A percentile compares a stretch with the other conserved stretches of the same genome.
phyloP scores from a whole-genome alignment of 345 rosid species.

The Lagerstroemia speciosa region DNA sequence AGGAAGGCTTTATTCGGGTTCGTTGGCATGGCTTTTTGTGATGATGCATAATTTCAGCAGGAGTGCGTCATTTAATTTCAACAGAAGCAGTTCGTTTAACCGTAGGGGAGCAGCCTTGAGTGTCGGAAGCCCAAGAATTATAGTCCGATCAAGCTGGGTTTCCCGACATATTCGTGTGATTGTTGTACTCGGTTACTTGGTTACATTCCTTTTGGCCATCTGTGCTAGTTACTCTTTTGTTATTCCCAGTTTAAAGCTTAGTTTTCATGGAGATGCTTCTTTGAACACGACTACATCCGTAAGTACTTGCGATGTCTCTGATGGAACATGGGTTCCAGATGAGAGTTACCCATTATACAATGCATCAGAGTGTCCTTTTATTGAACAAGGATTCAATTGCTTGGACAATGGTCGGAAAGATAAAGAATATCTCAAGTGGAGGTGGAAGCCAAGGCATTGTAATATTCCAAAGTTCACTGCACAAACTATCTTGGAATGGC shows the following conservation, averaged over 20 bases:
- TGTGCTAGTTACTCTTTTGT: slow-evolving; percentile 52
- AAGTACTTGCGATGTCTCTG: slow-evolving; percentile 36
- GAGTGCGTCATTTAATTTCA: slow-evolving; percentile 12
- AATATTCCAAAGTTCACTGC: slow-evolving; percentile 52
- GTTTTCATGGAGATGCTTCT: slow-evolving; percentile 34
- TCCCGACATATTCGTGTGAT: slow-evolving; percentile 33
- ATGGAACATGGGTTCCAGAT: slow-evolving; percentile 62
- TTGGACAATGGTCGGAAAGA: slow-evolving; percentile 64
- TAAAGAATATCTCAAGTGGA: slow-evolving; percentile 56
- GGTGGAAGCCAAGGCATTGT: slow-evolving; percentile 74
- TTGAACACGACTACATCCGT: slow-evolving; percentile 26
- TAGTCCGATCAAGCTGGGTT: slow-evolving; percentile 25
- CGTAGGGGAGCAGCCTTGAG: slow-evolving; percentile 33
- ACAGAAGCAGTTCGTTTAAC: slow-evolving; percentile 14
- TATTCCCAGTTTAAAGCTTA: slow-evolving; percentile 51
- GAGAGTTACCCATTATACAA: slow-evolving; percentile 55
- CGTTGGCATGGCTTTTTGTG: slow-evolving; percentile 8
- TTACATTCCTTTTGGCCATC: slow-evolving; percentile 43
- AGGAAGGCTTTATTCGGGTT: background rate
- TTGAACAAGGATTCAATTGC: slow-evolving; percentile 68
- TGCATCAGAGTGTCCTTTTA: slow-evolving; percentile 67
- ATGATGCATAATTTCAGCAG: slow-evolving; percentile 17
- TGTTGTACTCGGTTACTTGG: slow-evolving; percentile 37
- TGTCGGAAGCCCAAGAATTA: slow-evolving; percentile 34
- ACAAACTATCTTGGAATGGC: slow-evolving; percentile 31